Percentiles rank a stretch among this genome's conserved stretches.
phyloP scores from a whole-genome alignment of 2,329 filamentous ascomycete species.

The Alternaria solani region DNA sequence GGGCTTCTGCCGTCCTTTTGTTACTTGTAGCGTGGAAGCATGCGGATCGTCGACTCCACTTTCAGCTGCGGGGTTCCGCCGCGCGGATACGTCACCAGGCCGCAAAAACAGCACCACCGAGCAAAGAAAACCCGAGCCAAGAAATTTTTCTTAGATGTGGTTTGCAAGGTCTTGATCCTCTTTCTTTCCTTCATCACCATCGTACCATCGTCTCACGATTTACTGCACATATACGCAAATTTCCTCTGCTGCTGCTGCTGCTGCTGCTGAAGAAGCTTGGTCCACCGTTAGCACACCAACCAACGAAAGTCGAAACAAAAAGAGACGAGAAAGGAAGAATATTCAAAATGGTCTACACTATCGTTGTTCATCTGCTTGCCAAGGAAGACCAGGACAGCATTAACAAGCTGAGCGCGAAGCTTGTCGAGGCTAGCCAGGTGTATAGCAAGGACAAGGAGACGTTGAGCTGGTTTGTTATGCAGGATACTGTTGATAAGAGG shows the following conservation, averaged over 20 bases:
- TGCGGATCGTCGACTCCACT: constrained; percentile 10
- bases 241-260: background rate
- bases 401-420: constrained; percentile 73
- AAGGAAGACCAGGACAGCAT: constrained; percentile 71
- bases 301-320: background rate
- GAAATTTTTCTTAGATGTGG: background rate
- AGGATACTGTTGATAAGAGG: constrained; percentile 71
- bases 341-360: constrained; percentile 70
- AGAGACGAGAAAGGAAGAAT: background rate
- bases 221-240: background rate
- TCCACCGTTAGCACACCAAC: background rate
- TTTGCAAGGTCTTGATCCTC: no score
- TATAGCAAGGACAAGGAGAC: constrained; percentile 77
- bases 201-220: background rate
- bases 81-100: constrained; percentile 12
- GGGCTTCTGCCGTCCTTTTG: background rate
- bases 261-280: background rate
- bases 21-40: background rate
- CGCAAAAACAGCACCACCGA: constrained; percentile 9
- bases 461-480: constrained; percentile 76
- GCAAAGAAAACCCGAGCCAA: background rate
- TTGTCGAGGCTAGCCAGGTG: constrained; percentile 76
- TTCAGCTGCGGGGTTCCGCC: constrained; percentile 13
- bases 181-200: background rate
- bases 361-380: constrained; percentile 74